Conservation (phyloP, 1,284 basidiomycete genomes). For the Papiliotrema fonsecae region DNA sequence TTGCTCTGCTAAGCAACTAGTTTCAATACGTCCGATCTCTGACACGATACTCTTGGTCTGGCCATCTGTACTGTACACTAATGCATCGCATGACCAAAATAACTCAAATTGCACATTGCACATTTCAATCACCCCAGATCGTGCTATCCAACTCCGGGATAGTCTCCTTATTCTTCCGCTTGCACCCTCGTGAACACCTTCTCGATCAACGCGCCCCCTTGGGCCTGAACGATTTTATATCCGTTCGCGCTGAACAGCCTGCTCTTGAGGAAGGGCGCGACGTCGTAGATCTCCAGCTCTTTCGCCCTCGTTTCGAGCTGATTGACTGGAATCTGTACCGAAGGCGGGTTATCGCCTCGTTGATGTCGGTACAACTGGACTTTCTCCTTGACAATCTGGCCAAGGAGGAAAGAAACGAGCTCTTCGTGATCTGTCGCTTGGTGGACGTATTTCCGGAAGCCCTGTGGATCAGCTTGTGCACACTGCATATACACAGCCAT, state of each 20-base stretch:
- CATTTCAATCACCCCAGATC: too few species aligned
- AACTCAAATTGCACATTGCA: too few species aligned
- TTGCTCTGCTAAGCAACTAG: too few species aligned
- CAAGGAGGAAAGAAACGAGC: constrained; percentile 87
- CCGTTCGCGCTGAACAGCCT: constrained; percentile 86
- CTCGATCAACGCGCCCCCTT: constrained; percentile 28
- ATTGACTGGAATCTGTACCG: constrained; percentile 65
- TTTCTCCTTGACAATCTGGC: constrained; percentile 91
- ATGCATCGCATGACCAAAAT: too few species aligned
- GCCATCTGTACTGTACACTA: too few species aligned
- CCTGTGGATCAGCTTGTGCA: constrained; percentile 50
- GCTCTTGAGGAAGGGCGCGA: constrained; percentile 75
- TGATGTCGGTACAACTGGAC: constrained; percentile 76
- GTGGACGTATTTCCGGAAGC: constrained; percentile 95
- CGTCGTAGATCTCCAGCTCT: constrained; percentile 91
- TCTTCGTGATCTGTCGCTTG: constrained; percentile 94
- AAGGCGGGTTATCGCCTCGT: constrained; percentile 65
- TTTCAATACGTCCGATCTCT: too few species aligned
- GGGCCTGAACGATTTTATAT: constrained; percentile 55
- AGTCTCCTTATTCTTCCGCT: too few species aligned
- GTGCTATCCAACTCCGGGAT: too few species aligned
- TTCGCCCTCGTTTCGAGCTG: constrained; percentile 83
- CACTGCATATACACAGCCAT: neutral
- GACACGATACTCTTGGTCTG: too few species aligned
- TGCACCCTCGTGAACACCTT: constrained; percentile 40